Percentiles rank a stretch among this genome's conserved stretches.
phyloP scores from a whole-genome alignment of 805 yeast species.

The Candida ponderosae region DNA sequence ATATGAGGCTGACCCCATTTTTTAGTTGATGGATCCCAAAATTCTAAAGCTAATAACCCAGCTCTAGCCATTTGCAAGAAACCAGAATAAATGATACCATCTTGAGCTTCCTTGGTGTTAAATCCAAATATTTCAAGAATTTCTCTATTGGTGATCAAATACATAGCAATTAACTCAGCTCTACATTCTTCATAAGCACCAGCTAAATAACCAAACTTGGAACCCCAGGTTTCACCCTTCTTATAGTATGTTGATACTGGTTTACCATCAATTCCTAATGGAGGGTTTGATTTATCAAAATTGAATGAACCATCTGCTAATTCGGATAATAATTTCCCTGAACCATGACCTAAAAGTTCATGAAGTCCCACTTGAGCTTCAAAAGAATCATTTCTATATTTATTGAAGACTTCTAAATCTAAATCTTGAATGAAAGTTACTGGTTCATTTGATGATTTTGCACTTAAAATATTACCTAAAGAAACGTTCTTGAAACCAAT shows the following conservation, averaged over 20 bases:
- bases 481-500: conserved; percentile 88
- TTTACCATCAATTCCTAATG: conserved; percentile 49
- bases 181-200: conserved; percentile 92
- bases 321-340: conserved; percentile 70
- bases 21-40: conserved; percentile 72
- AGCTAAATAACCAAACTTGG: conserved; percentile 71
- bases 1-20: conserved; percentile 96
- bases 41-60: conserved; percentile 75
- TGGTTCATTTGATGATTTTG: conserved; percentile 62
- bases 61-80: conserved; percentile 83
- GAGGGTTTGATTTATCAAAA: conserved; percentile 59
- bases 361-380: conserved; percentile 94
- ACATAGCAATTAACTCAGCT: conserved; percentile 86
- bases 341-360: conserved; percentile 86
- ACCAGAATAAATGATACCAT: conserved; percentile 56
- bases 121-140: conserved; percentile 71
- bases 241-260: conserved; percentile 66
- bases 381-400: conserved; percentile 74
- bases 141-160: conserved; percentile 59
- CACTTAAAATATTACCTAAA: conserved; percentile 75
- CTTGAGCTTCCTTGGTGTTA: conserved; percentile 46
- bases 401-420: conserved; percentile 51
- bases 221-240: conserved; percentile 87
- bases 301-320: conserved; percentile 58
- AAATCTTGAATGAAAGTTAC: conserved; percentile 54